Evolutionary conservation across 306 rosid species (phyloP), one percentile per base, ranked within the genome.

Genomic region (Herpetospermum pedunculosum): DNA sequence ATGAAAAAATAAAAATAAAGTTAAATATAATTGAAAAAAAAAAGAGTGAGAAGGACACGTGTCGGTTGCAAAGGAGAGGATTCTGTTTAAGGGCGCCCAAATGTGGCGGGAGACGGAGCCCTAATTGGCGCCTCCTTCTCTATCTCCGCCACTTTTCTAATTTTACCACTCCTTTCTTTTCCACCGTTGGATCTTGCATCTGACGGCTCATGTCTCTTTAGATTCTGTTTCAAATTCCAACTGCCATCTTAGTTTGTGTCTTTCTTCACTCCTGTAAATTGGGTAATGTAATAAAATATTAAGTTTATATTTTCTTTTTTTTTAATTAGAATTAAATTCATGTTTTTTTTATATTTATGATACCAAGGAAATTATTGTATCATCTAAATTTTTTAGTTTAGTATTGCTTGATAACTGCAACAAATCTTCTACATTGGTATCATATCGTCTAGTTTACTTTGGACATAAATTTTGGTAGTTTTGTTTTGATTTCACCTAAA

Each of bases 81-180:
- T 52, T 60, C 85, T 18, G 30, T 69, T 87, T 80, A 70, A 73
- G 75, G 76, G 83, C 80, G 43, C 14, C 15, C 54, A 52, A 81
- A 81, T 77, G 83, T 85, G 90, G 91, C 93, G 91, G 86, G 88
- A 86, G 90, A 81, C n/a, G 75, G 47, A 72, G 72, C 44, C 60
- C 40, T 57, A 47, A 41, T 74, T 18, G 14, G 65, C 77, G 73
- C 74, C 67, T 28, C 50, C 72, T 16, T 8, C 44, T 57, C 65
- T 29, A 4, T 8, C 49, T 58, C 67, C 53, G 64, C 37, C 69
- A 16, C 8, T 16, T 7, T 14, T 5, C 46, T 37, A 67, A 30
- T 79, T 38, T 37, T 18, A 50, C 41, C 2, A 53, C 23, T 62
- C 21, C 0, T 18, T 68, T 14, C 1, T 37, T 11, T 0, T 41